Percentiles rank a stretch among this genome's conserved stretches.
Conservation (phyloP, 2,329 filamentous ascomycete genomes). For the Scedosporium apiospermum region DNA sequence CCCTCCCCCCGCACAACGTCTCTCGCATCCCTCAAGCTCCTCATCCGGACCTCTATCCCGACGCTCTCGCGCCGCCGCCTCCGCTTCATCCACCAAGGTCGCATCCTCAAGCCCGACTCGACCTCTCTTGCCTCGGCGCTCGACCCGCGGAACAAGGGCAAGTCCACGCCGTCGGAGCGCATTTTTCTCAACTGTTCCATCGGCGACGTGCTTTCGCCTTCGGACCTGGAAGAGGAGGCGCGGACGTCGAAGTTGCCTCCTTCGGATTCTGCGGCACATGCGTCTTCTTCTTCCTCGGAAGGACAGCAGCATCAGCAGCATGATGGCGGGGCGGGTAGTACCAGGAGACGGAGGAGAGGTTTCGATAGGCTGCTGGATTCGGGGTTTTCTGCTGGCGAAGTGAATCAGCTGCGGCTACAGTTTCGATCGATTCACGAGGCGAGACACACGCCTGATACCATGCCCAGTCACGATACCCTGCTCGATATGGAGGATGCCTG, state of each 20-base stretch:
- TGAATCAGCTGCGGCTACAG: slow-evolving; percentile 76
- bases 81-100: slow-evolving; percentile 83
- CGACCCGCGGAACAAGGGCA: slow-evolving; percentile 51
- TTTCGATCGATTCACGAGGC: slow-evolving; percentile 78
- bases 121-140: slow-evolving; percentile 60
- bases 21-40: slow-evolving; percentile 68
- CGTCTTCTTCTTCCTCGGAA: slow-evolving; percentile 35
- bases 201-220: slow-evolving; percentile 58
- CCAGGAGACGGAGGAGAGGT: slow-evolving; percentile 41
- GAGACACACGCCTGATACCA: slow-evolving; percentile 77
- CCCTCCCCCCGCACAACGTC: slow-evolving; percentile 58
- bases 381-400: slow-evolving; percentile 75
- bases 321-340: no score
- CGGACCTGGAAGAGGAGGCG: slow-evolving; percentile 63
- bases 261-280: slow-evolving; percentile 13
- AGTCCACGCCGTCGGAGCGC: slow-evolving; percentile 41
- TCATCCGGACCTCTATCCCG: slow-evolving; percentile 63
- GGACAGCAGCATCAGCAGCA: slow-evolving; percentile 8
- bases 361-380: slow-evolving; percentile 79
- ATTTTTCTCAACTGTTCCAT: slow-evolving; percentile 94
- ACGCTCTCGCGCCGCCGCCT: slow-evolving; percentile 59
- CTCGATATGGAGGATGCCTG: slow-evolving; percentile 78
- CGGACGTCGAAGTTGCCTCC: slow-evolving; percentile 28
- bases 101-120: slow-evolving; percentile 63
- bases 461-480: slow-evolving; percentile 70